Percentiles rank a stretch among this genome's conserved stretches.
phyloP scores from a whole-genome alignment of 2,329 filamentous ascomycete species.

The Alternaria brassicicola region DNA sequence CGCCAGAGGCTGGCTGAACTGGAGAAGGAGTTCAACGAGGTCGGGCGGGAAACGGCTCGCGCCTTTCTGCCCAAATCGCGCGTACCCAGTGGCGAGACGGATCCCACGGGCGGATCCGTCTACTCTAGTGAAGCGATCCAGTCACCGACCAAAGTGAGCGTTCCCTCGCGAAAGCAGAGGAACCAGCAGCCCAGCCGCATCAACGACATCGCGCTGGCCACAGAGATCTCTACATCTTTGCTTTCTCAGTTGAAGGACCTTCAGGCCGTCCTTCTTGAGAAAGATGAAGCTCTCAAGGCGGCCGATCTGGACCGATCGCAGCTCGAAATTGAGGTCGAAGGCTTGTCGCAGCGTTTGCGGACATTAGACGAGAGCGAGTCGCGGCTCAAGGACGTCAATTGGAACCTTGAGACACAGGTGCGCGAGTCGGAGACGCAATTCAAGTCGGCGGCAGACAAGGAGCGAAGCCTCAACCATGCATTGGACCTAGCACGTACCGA shows the following conservation, averaged over 20 bases:
- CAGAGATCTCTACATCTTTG: conserved; percentile 93
- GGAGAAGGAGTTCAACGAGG: conserved; percentile 93
- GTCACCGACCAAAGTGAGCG: conserved; percentile 87
- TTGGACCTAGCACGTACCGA: conserved; percentile 74
- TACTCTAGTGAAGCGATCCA: conserved; percentile 84
- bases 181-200: conserved; percentile 89
- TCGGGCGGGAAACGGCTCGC: conserved; percentile 85
- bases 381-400: conserved; percentile 97
- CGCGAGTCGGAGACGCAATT: conserved; percentile 78
- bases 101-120: conserved; percentile 45
- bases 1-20: conserved; percentile 82
- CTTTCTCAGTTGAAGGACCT: conserved; percentile 92
- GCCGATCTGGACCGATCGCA: conserved; percentile 75
- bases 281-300: conserved; percentile 82
- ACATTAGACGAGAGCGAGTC: conserved; percentile 91
- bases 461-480: conserved; percentile 78
- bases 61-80: conserved; percentile 85
- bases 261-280: conserved; percentile 82
- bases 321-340: conserved; percentile 82
- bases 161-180: conserved; percentile 84
- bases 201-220: conserved; percentile 97
- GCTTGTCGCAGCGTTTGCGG: conserved; percentile 78
- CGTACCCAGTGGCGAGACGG: conserved; percentile 64
- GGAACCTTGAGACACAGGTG: conserved; percentile 91
- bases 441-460: conserved; percentile 79